Percentiles rank a stretch among this genome's conserved stretches.
phyloP scores from a whole-genome alignment of 345 rosid genomes.

The Erodium maritimum region DNA sequence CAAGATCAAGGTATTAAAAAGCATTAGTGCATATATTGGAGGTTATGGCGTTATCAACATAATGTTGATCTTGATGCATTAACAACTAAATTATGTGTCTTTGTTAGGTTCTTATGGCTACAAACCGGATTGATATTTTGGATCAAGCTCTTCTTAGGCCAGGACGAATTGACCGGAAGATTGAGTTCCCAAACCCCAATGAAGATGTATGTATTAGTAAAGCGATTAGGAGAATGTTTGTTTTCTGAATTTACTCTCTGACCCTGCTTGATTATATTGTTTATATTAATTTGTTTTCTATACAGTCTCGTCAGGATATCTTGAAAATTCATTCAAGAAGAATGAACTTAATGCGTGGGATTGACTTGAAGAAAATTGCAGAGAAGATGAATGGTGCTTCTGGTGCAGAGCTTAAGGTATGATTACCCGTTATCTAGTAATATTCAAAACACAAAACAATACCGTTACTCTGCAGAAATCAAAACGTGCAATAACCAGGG shows the following conservation, averaged over 20 bases:
- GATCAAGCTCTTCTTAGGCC: constrained; percentile 99
- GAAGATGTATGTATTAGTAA: constrained; percentile 47
- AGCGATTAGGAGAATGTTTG: not conserved
- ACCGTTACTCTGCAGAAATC: too few relatives aligned
- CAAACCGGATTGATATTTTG: constrained; percentile 90
- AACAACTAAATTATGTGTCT: constrained; percentile 1
- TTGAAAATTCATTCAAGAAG: constrained; percentile 92
- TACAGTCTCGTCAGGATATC: constrained; percentile 90
- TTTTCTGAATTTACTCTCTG: not conserved
- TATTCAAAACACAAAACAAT: not conserved
- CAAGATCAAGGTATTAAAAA: constrained; percentile 71
- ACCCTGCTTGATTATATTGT: not conserved
- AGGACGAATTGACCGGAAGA: constrained; percentile 93
- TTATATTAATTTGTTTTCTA: not conserved
- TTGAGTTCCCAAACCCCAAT: constrained; percentile 97
- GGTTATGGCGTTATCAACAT: not conserved
- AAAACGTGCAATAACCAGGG: too few relatives aligned
- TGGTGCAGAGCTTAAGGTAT: constrained; percentile 98
- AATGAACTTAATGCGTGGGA: constrained; percentile 97
- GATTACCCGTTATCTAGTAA: not conserved
- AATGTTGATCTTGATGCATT: not conserved
- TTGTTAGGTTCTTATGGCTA: constrained; percentile 94
- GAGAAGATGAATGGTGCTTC: constrained; percentile 99
- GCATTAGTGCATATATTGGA: not conserved
- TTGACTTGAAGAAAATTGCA: constrained; percentile 94